Conservation (phyloP, 2,329 filamentous ascomycete species). For the Alternaria dauci region DNA sequence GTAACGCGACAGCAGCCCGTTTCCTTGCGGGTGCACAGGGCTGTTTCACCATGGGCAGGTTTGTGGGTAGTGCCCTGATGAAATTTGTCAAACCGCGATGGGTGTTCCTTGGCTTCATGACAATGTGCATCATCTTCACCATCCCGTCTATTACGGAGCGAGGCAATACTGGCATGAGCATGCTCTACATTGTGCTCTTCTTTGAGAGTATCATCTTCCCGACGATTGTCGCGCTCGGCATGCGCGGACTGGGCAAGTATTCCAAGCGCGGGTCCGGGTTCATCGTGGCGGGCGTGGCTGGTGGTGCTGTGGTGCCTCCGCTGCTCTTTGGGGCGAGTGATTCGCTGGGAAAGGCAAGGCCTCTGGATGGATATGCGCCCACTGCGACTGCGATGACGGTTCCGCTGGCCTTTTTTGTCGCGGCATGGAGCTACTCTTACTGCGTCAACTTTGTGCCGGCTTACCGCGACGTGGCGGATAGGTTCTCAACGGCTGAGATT, state of each 20-base stretch:
- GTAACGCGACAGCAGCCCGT: conserved; percentile 65
- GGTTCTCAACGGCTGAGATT: conserved; percentile 57
- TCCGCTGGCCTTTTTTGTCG: conserved; percentile 63
- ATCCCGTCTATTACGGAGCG: conserved; percentile 62
- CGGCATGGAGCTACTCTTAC: conserved; percentile 57
- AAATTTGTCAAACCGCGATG: conserved; percentile 71
- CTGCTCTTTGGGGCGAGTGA: conserved; percentile 75
- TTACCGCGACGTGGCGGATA: conserved; percentile 71
- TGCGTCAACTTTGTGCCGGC: conserved; percentile 69
- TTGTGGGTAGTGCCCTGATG: conserved; percentile 72
- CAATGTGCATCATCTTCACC: conserved; percentile 63
- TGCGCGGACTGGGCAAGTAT: conserved; percentile 78
- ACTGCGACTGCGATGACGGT: conserved; percentile 73
- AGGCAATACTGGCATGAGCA: conserved; percentile 64
- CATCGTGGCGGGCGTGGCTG: conserved; percentile 75
- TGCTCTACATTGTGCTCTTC: conserved; percentile 76
- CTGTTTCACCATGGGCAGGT: conserved; percentile 75
- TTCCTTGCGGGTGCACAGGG: conserved; percentile 79
- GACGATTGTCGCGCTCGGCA: conserved; percentile 79
- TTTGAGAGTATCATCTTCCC: conserved; percentile 86
- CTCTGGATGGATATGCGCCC: conserved; percentile 40
- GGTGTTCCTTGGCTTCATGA: conserved; percentile 74
- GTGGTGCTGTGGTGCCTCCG: conserved; percentile 76
- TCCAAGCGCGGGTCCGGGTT: conserved; percentile 79
- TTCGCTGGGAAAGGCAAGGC: conserved; percentile 54